Base-by-base conservation (phyloP, 108 stramenopile genomes). In the Nitzschia inconspicua region DNA sequence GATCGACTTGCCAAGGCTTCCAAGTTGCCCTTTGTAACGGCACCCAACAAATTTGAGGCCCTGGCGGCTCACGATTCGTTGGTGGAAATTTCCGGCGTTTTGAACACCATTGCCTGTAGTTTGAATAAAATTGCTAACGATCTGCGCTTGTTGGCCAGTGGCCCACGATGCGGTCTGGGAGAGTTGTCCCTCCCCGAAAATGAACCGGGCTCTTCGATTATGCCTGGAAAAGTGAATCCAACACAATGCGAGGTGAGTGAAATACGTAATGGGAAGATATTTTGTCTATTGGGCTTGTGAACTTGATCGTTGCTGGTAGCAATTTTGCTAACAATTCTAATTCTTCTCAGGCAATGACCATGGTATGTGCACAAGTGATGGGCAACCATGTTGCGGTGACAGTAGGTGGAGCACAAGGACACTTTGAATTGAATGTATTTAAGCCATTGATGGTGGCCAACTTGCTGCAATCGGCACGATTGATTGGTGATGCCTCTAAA, bases 211-310 rank as follows among this genome's bases (percentile, higher is more conserved):
- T 79, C 76, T 24, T 86, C 83, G 60, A 99, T 99, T 76, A 99
- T 99, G 98, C 98, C 98, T 5, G 98, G 98, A n/a, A 99, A 99
- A 76, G 95, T 99, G 32, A 99, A 99, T 68, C 98, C 98, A 5
- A 97, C 96, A 6, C 97, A 97, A 74, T 98, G 97, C 70, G 96
- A 98, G 72, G n/a, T n/a, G n/a, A n/a, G n/a, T n/a, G n/a, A n/a
- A n/a, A n/a, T n/a, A n/a, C n/a, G 93, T 91, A 26, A 28, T 96
- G n/a, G 91, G 9, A 13, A 11, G 20, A 22, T 22, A 44, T 44
- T 8, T 8, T 44, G 20, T 22, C 37, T 11, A 39, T 11, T 39
- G 9, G 11, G 9, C 13, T 39, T 13, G 13, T 39, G 9, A 9
- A 39, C 13, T n/a, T n/a, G n/a, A n/a, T n/a, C 13, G 11, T 39